Conservation (phyloP, 2,329 filamentous ascomycete species). For the Apiospora hydei region DNA sequence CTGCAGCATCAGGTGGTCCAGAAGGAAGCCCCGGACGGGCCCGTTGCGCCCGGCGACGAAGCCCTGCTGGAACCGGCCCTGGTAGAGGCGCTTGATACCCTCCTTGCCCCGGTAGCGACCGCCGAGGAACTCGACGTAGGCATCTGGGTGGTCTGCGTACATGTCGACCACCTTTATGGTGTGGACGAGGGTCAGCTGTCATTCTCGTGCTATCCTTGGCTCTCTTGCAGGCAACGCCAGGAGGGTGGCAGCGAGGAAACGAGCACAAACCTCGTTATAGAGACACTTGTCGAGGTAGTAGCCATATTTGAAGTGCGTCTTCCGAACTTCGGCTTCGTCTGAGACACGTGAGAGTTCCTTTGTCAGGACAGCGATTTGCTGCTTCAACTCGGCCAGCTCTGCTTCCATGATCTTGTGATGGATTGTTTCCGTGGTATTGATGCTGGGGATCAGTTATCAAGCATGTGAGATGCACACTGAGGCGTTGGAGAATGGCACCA, state of each 20-base stretch:
- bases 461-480: not conserved
- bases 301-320: conserved; percentile 64
- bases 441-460: not conserved
- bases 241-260: not conserved
- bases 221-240: not conserved
- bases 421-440: no score
- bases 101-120: conserved; percentile 58
- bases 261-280: conserved; percentile 55
- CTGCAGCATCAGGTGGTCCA: conserved; percentile 65
- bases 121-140: conserved; percentile 63
- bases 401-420: conserved; percentile 39
- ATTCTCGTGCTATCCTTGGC: not conserved
- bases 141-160: conserved; percentile 59
- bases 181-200: conserved; percentile 20
- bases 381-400: conserved; percentile 46
- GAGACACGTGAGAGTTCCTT: conserved; percentile 46
- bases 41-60: conserved; percentile 64
- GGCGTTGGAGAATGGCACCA: no score
- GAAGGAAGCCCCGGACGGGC: conserved; percentile 61
- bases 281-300: conserved; percentile 67
- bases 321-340: conserved; percentile 61
- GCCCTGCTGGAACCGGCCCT: conserved; percentile 56
- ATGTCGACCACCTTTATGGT: conserved; percentile 52
- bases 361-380: conserved; percentile 44
- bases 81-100: conserved; percentile 59